Conservation (phyloP, 1,284 basidiomycete genomes). For the Chalciporus sp. region DNA sequence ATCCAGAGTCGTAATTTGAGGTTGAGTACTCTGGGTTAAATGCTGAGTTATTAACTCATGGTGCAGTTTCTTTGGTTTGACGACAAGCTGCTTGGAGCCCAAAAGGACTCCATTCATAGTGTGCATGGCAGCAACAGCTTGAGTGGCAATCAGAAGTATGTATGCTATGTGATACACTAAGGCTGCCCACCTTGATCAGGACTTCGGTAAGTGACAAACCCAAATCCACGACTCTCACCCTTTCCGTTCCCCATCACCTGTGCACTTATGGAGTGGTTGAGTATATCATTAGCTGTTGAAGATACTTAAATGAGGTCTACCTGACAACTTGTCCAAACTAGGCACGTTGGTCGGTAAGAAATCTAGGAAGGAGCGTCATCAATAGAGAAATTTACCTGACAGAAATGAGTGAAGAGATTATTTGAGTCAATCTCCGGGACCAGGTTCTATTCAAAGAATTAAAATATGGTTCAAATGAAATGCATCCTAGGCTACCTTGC, state of each 20-base stretch:
- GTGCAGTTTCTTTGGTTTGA: slow-evolving; percentile 85
- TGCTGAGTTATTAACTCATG: slow-evolving; percentile 85
- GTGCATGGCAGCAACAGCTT: slow-evolving; percentile 72
- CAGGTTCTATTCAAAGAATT: slow-evolving; percentile 61
- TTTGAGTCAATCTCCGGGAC: slow-evolving; percentile 85
- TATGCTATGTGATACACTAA: neutral
- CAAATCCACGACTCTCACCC: slow-evolving; percentile 87
- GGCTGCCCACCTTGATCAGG: slow-evolving; percentile 73
- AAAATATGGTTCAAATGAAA: slow-evolving; percentile 5
- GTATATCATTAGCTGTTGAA: neutral
- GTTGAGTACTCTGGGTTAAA: slow-evolving; percentile 77
- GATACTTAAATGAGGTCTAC: slow-evolving; percentile 43
- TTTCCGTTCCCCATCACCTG: slow-evolving; percentile 90
- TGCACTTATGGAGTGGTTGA: slow-evolving; percentile 54
- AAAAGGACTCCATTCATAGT: slow-evolving; percentile 77
- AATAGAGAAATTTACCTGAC: slow-evolving; percentile 52
- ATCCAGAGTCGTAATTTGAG: slow-evolving; percentile 70
- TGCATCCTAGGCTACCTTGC: slow-evolving; percentile 57
- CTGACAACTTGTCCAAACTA: slow-evolving; percentile 87
- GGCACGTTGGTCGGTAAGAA: slow-evolving; percentile 13
- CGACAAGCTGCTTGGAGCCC: slow-evolving; percentile 78
- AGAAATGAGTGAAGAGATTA: slow-evolving; percentile 79
- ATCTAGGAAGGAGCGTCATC: slow-evolving; percentile 8
- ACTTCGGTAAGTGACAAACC: slow-evolving; percentile 90
- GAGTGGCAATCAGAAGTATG: neutral